Base-by-base conservation (phyloP, 768 basidiomycete species). In the Leccinum truebloodii region DNA sequence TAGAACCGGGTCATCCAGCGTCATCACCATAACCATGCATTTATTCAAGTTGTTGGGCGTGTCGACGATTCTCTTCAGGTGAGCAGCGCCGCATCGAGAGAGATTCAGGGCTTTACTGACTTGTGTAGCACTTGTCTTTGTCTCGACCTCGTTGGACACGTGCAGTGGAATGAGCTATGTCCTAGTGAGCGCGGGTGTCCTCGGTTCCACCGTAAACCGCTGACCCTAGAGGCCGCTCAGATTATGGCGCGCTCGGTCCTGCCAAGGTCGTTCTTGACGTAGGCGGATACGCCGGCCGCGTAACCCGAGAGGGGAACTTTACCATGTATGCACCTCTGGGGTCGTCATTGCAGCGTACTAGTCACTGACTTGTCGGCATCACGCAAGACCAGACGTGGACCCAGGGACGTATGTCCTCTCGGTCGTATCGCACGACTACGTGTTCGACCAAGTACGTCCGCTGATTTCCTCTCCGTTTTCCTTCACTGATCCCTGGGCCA, bases 91-190 rank as follows among this genome's bases (percentile, higher is more conserved):
- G 5, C 34, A 12, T 30, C 37, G 7, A 50, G 49, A 6, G 52
- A 34, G 13, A 30, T 22, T 37, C 18, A 54, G 50, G 57, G 41
- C 34, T 20, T 39, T 24, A n/a, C 60, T 60, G 35, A 53, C 58
- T 48, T 54, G 8, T 24, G 30, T 30, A 64, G 71, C 48, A 48
- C 57, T 55, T 66, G 71, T 52, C 70, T 75, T 52, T 84, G 85
- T 12, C 63, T 85, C 8, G 86, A 90, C 68, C 65, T 93, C 52
- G 66, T 73, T 3, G 91, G 91, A 64, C 80, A 78, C 53, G 74
- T 93, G 12, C 77, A 81, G 51, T 91, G 88, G 88, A 92, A 88
- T 71, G 82, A 84, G n/a, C 63, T 85, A 8, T 91, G 89, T 76
- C 77, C 80, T 48, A 77, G 90, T 90, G 56, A 64, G 72, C 62